Percentiles rank a stretch among this genome's conserved stretches.
Evolutionary conservation across 2,329 filamentous ascomycete species (phyloP).

Genomic region (Apiospora saccharicola): DNA sequence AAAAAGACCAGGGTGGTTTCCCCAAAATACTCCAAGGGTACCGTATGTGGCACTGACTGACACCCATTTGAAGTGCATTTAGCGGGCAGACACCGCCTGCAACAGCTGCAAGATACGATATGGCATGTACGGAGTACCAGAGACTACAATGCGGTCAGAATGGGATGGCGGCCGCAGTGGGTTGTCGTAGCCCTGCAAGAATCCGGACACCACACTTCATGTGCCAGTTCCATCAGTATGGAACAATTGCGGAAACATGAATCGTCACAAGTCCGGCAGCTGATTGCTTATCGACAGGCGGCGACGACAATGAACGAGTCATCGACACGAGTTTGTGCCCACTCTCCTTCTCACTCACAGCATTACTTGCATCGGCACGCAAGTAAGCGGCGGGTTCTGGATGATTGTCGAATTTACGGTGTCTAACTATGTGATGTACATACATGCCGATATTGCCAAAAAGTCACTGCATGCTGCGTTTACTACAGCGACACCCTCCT

Average conservation of each 20-base stretch:
- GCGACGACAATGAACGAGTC: slow-evolving; percentile 15
- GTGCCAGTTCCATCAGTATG: slow-evolving; percentile 11
- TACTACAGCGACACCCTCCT: slow-evolving; percentile 7
- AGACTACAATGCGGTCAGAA: background rate
- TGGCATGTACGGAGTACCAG: background rate
- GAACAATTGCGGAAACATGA: slow-evolving; percentile 19
- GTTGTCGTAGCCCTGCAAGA: background rate
- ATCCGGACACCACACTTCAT: background rate
- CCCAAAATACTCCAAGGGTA: background rate
- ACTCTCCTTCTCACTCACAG: background rate
- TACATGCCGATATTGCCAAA: background rate
- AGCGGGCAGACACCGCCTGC: background rate
- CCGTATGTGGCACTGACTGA: background rate
- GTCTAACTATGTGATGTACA: background rate
- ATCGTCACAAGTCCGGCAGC: slow-evolving; percentile 18
- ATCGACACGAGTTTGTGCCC: slow-evolving; percentile 9
- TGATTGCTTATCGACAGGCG: slow-evolving; percentile 5
- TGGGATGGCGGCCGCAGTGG: slow-evolving; percentile 15
- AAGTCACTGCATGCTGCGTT: background rate
- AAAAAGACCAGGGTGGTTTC: background rate
- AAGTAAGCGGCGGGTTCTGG: background rate
- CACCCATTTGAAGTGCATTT: background rate
- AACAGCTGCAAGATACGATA: slow-evolving; percentile 5
- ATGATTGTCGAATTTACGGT: background rate
- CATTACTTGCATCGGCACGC: slow-evolving; percentile 8